Percentiles rank a stretch among this genome's conserved stretches.
These are phyloP conservation scores for Lachancea fermentati DNA, from an alignment of 805 yeast genomes.

Conservation along the genomic window DNA sequence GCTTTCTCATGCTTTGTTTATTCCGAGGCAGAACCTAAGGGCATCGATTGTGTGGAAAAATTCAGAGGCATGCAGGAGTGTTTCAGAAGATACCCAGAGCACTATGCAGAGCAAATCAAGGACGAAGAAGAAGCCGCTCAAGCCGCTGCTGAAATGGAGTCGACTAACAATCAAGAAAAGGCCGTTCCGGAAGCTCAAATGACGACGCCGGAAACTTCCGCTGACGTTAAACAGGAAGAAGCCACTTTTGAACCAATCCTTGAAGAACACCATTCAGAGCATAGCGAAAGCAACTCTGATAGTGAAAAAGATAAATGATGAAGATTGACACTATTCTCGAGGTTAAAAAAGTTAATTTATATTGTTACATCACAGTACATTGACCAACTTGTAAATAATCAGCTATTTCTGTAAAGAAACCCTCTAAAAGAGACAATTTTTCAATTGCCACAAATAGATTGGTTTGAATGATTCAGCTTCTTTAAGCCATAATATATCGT, in stretches of 20 bases:
- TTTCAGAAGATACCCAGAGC: conserved; percentile 88
- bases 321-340: neutral
- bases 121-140: conserved; percentile 57
- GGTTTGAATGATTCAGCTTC: conserved; percentile 19
- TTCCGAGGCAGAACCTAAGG: conserved; percentile 93
- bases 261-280: conserved; percentile 9
- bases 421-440: neutral
- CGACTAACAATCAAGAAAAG: conserved; percentile 6
- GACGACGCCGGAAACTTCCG: conserved; percentile 10
- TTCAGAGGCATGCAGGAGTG: conserved; percentile 91
- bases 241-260: conserved; percentile 13
- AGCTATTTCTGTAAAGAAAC: neutral
- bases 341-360: neutral
- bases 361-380: neutral
- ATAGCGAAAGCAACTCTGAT: neutral
- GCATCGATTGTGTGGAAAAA: conserved; percentile 88
- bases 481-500: conserved; percentile 59
- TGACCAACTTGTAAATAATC: neutral
- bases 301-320: neutral
- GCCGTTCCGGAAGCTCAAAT: conserved; percentile 6
- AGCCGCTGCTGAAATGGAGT: conserved; percentile 18
- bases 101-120: conserved; percentile 84
- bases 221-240: conserved; percentile 12
- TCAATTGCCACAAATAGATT: conserved; percentile 13
- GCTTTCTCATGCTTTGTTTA: conserved; percentile 94